Conservation (phyloP, 202 grass and related monocot genomes). For the Panicum hallii region DNA sequence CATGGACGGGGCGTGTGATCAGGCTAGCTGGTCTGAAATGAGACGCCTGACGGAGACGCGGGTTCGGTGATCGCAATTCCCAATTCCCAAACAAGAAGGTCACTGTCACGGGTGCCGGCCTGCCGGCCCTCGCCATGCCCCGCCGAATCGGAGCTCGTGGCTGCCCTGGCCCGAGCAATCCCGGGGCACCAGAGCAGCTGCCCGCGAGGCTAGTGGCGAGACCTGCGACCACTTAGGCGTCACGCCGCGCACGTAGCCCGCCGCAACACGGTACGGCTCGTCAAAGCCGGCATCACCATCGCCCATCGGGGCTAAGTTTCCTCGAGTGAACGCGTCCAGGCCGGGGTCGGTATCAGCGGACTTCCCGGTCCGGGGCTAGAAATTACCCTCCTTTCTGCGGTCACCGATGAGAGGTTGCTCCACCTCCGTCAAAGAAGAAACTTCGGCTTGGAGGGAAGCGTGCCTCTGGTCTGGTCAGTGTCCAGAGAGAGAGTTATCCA, state of each 20-base stretch:
- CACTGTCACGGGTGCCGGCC: too few species aligned
- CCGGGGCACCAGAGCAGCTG: too few species aligned
- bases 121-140: too few species aligned
- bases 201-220: not conserved
- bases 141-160: too few species aligned
- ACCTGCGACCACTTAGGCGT: not conserved
- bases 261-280: not conserved
- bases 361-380: not conserved
- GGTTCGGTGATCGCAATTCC: too few species aligned
- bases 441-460: not conserved
- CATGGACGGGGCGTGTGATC: too few species aligned
- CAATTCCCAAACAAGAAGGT: too few species aligned
- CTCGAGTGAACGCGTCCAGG: not conserved
- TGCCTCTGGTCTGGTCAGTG: not conserved
- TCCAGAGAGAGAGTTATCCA: too few species aligned
- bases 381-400: not conserved
- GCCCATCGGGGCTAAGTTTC: not conserved
- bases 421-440: not conserved
- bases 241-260: not conserved
- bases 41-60: too few species aligned
- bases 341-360: not conserved
- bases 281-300: not conserved
- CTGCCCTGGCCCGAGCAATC: too few species aligned
- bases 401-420: not conserved
- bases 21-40: too few species aligned